Percentiles rank a stretch among this genome's conserved stretches.
Conservation (phyloP, 2,329 filamentous ascomycete genomes). For the Alternaria longipes region DNA sequence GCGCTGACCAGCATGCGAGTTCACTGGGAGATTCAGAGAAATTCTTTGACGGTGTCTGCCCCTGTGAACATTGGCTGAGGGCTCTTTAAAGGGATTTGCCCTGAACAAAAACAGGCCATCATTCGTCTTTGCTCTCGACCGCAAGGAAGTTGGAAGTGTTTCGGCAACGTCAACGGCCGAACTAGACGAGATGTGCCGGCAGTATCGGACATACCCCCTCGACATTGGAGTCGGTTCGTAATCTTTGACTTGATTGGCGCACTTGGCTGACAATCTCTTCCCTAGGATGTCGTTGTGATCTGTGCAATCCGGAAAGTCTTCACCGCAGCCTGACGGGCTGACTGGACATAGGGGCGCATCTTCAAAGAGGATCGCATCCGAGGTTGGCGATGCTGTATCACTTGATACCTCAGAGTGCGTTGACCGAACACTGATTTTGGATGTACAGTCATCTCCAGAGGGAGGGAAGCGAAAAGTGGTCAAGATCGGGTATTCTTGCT, state of each 20-base stretch:
- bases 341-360: constrained; percentile 1
- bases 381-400: constrained; percentile 15
- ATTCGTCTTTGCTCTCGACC: constrained; percentile 13
- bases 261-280: not conserved
- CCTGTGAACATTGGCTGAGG: not conserved
- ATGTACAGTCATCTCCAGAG: not conserved
- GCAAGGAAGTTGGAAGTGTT: constrained; percentile 4
- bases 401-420: not conserved
- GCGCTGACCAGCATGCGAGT: not conserved
- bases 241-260: not conserved
- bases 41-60: constrained; percentile 19
- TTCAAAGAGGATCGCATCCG: constrained; percentile 21
- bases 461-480: constrained; percentile 4
- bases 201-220: constrained; percentile 3
- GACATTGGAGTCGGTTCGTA: not conserved
- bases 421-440: not conserved
- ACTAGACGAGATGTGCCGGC: not conserved
- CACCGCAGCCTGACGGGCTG: not conserved
- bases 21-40: constrained; percentile 26
- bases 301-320: not conserved
- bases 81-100: constrained; percentile 9
- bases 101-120: constrained; percentile 22
- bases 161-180: not conserved
- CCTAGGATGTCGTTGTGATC: not conserved
- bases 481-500: not conserved